phyloP scores from a whole-genome alignment of 169 alveolate species.

The Cryptosporidium andersoni region DNA sequence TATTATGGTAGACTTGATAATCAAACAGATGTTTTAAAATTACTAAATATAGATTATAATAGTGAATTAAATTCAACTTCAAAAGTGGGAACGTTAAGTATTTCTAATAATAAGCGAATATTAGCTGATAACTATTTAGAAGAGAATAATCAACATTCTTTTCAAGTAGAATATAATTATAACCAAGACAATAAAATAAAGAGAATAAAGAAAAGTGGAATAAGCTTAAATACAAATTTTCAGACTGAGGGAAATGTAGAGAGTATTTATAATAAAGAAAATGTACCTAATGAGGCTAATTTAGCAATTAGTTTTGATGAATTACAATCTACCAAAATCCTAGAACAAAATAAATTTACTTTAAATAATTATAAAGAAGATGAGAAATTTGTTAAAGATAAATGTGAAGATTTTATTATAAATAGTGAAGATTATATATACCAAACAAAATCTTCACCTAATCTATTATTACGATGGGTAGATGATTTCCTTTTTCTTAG shows the following conservation, averaged over 20 bases:
- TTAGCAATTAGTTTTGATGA: background rate
- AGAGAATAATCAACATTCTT: too few relatives aligned
- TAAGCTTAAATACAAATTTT: too few relatives aligned
- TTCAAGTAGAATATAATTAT: too few relatives aligned
- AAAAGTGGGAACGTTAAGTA: too few relatives aligned
- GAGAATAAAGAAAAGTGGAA: too few relatives aligned
- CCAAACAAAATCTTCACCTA: background rate
- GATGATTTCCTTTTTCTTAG: slow-evolving; percentile 60
- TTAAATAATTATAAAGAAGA: background rate
- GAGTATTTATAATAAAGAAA: background rate
- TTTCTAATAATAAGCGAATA: too few relatives aligned
- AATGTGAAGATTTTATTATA: too few relatives aligned
- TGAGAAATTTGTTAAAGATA: background rate
- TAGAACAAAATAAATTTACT: background rate
- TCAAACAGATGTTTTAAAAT: background rate
- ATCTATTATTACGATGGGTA: slow-evolving; percentile 59
- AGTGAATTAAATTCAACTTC: too few relatives aligned
- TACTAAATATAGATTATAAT: background rate
- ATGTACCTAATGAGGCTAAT: background rate
- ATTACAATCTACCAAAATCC: background rate
- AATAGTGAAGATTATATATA: background rate
- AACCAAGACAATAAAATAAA: too few relatives aligned
- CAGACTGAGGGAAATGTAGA: too few relatives aligned
- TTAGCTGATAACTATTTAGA: too few relatives aligned
- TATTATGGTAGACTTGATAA: slow-evolving; percentile 33